Conservation (phyloP, 192 early-diverging fungal species). For the Podochytrium sp. region DNA sequence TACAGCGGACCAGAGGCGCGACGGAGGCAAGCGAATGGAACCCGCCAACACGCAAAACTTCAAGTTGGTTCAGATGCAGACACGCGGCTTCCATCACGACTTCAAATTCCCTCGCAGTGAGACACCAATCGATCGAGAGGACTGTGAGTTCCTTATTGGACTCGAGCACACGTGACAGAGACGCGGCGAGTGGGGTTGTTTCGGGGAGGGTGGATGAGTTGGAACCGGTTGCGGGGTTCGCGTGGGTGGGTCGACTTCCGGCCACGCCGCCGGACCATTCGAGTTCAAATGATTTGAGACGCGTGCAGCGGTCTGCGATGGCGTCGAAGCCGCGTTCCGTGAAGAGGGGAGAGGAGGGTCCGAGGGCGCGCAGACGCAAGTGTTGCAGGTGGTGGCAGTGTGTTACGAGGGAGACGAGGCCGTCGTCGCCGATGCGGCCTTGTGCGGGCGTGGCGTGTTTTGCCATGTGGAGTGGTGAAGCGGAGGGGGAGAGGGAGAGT, state of each 20-base stretch:
- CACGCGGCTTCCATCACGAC: constrained; percentile 7
- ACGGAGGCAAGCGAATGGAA: not conserved
- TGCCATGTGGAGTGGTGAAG: too few species aligned
- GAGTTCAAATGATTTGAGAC: constrained; percentile 21
- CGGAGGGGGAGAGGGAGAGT: too few species aligned
- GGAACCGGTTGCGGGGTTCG: too few species aligned
- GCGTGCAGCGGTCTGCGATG: not conserved
- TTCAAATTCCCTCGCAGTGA: not conserved
- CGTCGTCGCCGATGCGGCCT: constrained; percentile 15
- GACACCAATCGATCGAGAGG: constrained; percentile 28
- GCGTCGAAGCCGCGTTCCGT: constrained; percentile 22
- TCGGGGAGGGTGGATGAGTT: not conserved
- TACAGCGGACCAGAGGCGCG: constrained; percentile 6
- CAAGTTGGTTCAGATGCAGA: not conserved
- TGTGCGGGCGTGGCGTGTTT: not conserved
- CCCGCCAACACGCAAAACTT: constrained; percentile 17
- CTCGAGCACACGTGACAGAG: constrained; percentile 4
- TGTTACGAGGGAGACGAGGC: constrained; percentile 12
- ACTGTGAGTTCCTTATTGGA: constrained; percentile 13
- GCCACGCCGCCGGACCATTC: constrained; percentile 15
- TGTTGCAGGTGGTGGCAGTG: constrained; percentile 20
- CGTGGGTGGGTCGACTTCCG: too few species aligned
- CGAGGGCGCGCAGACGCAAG: constrained; percentile 7
- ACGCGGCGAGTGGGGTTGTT: not conserved
- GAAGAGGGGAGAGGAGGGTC: not conserved